Percentiles rank a stretch among this genome's conserved stretches.
phyloP scores from a whole-genome alignment of 257 asterid genomes.

The Solanum virginianum region DNA sequence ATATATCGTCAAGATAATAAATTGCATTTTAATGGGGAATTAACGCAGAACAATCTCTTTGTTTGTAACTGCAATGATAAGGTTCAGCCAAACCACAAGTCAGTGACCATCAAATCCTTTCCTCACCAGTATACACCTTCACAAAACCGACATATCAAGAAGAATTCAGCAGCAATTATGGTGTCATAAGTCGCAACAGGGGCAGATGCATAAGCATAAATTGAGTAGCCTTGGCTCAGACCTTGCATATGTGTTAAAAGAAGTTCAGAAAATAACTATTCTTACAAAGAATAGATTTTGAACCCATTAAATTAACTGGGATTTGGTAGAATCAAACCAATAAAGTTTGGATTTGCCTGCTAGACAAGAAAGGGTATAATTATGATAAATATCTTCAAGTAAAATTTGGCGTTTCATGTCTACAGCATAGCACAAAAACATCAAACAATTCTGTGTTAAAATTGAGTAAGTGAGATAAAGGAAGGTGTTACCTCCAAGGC shows the following conservation, averaged over 20 bases:
- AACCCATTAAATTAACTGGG: neutral
- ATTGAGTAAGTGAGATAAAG: neutral
- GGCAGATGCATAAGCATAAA: neutral
- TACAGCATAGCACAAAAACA: too few species aligned
- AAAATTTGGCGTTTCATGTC: too few species aligned
- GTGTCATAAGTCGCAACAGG: neutral
- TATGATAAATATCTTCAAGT: too few species aligned
- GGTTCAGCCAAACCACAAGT: neutral
- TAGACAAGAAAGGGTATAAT: neutral
- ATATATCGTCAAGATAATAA: neutral
- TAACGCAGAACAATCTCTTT: neutral
- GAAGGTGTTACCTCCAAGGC: conserved; percentile 43
- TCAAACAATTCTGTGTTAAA: neutral
- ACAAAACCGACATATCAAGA: neutral
- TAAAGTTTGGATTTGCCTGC: neutral
- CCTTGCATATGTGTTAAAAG: neutral
- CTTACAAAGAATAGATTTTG: neutral
- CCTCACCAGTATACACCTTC: neutral
- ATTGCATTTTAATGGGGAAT: neutral
- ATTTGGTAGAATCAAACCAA: neutral
- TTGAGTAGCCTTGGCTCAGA: neutral
- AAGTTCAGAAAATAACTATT: neutral
- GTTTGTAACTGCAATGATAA: neutral
- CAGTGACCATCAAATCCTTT: neutral
- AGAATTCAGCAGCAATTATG: neutral